Conservation (phyloP, 106 monocot species). For the Narthecium ossifragum region DNA sequence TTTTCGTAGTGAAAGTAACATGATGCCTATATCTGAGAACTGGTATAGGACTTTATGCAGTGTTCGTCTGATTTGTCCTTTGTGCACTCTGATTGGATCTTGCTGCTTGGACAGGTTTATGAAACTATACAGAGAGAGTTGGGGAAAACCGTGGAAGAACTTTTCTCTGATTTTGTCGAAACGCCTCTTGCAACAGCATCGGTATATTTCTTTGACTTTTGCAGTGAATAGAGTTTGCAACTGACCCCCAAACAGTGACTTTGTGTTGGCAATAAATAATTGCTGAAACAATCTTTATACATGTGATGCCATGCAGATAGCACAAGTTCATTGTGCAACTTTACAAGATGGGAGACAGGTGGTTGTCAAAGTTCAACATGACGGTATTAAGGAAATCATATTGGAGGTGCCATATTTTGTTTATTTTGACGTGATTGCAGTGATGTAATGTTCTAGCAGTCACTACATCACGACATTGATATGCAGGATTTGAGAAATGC, state of each 20-base stretch:
- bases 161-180: slow-evolving; percentile 69
- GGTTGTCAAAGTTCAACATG: slow-evolving; percentile 95
- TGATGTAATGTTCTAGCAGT: neutral
- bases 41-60: too few species aligned
- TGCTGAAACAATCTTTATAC: neutral
- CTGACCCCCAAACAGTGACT: neutral
- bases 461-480: slow-evolving; percentile 13
- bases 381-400: slow-evolving; percentile 91
- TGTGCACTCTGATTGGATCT: too few species aligned
- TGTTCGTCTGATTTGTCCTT: too few species aligned
- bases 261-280: neutral
- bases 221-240: neutral
- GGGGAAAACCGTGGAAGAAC: slow-evolving; percentile 52
- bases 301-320: slow-evolving; percentile 53
- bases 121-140: slow-evolving; percentile 69
- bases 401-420: slow-evolving; percentile 51
- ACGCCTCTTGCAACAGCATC: slow-evolving; percentile 94
- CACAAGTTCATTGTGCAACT: slow-evolving; percentile 96
- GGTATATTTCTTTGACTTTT: slow-evolving; percentile 34
- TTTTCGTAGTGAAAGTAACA: too few species aligned
- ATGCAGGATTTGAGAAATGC: slow-evolving; percentile 96
- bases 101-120: slow-evolving; percentile 50
- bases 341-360: slow-evolving; percentile 69
- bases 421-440: slow-evolving; percentile 4
- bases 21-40: too few species aligned